Percentiles rank a stretch among this genome's conserved stretches.
phyloP scores from a whole-genome alignment of 1,139 yeast genomes.

The Lodderomyces elongisporus region DNA sequence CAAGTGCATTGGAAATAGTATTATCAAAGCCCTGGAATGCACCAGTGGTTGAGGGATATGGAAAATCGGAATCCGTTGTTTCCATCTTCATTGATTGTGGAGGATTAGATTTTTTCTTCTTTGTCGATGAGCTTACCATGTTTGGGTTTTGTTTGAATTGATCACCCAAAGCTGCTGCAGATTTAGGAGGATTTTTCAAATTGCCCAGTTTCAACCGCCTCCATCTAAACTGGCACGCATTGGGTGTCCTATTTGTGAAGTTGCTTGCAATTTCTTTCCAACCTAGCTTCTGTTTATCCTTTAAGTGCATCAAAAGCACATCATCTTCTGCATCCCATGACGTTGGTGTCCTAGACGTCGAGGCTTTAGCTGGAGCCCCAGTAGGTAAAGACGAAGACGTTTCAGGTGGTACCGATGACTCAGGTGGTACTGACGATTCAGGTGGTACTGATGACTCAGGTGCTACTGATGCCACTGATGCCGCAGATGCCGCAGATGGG shows the following conservation, averaged over 20 bases:
- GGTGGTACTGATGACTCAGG: too few relatives aligned
- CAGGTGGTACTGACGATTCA: too few relatives aligned
- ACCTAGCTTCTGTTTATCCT: constrained; percentile 66
- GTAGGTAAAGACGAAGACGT: too few relatives aligned
- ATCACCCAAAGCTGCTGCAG: constrained; percentile 24
- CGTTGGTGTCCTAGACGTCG: constrained; percentile 48
- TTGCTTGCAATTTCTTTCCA: constrained; percentile 74
- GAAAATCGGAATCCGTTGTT: constrained; percentile 20
- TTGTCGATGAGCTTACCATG: constrained; percentile 6
- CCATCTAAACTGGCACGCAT: constrained; percentile 80
- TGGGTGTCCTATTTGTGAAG: constrained; percentile 65
- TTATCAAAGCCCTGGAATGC: constrained; percentile 43
- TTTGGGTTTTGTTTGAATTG: constrained; percentile 12
- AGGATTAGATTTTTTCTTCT: constrained; percentile 14
- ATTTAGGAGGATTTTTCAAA: constrained; percentile 52
- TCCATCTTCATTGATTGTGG: constrained; percentile 7
- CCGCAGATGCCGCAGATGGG: not conserved
- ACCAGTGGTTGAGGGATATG: constrained; percentile 35
- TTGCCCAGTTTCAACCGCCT: constrained; percentile 64
- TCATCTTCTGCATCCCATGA: constrained; percentile 79
- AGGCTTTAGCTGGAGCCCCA: constrained; percentile 9
- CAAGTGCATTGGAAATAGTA: constrained; percentile 40
- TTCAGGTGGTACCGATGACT: too few relatives aligned
- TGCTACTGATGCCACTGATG: too few relatives aligned
- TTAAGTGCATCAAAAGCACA: constrained; percentile 58